Base-by-base conservation (phyloP, 2,329 filamentous ascomycete species). In the Diaporthe caulivora region DNA sequence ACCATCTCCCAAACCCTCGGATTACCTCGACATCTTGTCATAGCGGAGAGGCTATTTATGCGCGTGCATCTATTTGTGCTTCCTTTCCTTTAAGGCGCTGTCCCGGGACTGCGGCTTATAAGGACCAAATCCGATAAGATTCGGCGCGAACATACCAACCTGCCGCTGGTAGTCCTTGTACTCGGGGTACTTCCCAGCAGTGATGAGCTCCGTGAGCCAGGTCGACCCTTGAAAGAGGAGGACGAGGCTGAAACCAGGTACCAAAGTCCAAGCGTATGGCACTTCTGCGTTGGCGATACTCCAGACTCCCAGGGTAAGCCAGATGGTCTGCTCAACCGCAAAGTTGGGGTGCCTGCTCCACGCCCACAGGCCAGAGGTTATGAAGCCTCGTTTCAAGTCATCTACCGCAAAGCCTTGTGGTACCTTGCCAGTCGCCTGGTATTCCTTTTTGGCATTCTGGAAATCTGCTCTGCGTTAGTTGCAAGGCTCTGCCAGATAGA, bases 271-370 rank as follows among this genome's bases (percentile, higher is more conserved):
- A 83, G 93, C 96, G 81, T 92, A 92, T 54, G 92, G 86, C 1
- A 87, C 91, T 71, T 91, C 89, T 42, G 92, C 94, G 71, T 92
- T 89, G 80, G 91, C 93, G 82, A 93, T 96, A 77, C 90, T 91
- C 97, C 96, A 99, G 79, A 94, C 90, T 82, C 98, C 98, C 69
- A 98, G 83, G 11, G 91, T 85, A 70, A 97, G 87, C 97, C 97
- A 99, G 78, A 98, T 91, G 40, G 91, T 87, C 84, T 98, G 97
- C 84, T 99, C 97, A 7, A 94, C 94, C 7, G 94, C 91, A 80
- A 98, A 99, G 83, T 99, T 99, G 62, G 97, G 97, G 82, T 99
- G 97, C 58, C 97, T 90, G 78, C 93, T 96, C 86, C 92, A 95
- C 0, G 92, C 92, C 92, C 94, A 99, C 10, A 99, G 86, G 0